Conservation (phyloP, 1,139 yeast species). For the Protomyces pachydermus region DNA sequence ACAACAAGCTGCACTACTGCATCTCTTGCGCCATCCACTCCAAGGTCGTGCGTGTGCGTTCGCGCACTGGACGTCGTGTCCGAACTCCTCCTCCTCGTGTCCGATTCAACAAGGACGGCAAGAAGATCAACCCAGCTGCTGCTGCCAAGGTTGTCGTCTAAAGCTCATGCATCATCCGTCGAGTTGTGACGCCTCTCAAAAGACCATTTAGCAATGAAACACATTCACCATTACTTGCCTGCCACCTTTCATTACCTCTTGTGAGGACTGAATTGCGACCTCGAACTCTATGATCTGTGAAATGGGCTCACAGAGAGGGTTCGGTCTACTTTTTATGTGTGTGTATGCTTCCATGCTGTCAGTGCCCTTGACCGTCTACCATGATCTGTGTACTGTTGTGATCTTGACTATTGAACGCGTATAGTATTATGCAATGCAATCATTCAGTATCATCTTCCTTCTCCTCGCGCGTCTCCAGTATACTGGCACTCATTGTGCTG, state of each 20-base stretch:
- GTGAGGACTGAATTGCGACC: slow-evolving; percentile 2
- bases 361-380: not conserved
- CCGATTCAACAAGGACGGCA: slow-evolving; percentile 87
- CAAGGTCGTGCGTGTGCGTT: slow-evolving; percentile 99
- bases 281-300: slow-evolving; percentile 24
- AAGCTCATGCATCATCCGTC: not conserved
- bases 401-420: not conserved
- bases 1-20: slow-evolving; percentile 99
- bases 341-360: not conserved
- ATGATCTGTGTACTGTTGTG: not conserved
- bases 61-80: slow-evolving; percentile 96
- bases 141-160: slow-evolving; percentile 55
- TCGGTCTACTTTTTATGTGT: slow-evolving; percentile 3
- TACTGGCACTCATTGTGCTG: not conserved
- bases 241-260: not conserved
- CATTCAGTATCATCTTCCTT: not conserved
- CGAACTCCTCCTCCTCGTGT: slow-evolving; percentile 99
- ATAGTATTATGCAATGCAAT: not conserved
- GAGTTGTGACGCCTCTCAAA: not conserved
- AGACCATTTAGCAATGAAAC: not conserved
- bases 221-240: not conserved
- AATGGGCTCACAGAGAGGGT: slow-evolving; percentile 27
- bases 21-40: slow-evolving; percentile 99
- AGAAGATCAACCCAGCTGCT: slow-evolving; percentile 93
- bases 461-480: not conserved